Base-by-base conservation (phyloP, 331 rosid species). In the Ulmus americana region DNA sequence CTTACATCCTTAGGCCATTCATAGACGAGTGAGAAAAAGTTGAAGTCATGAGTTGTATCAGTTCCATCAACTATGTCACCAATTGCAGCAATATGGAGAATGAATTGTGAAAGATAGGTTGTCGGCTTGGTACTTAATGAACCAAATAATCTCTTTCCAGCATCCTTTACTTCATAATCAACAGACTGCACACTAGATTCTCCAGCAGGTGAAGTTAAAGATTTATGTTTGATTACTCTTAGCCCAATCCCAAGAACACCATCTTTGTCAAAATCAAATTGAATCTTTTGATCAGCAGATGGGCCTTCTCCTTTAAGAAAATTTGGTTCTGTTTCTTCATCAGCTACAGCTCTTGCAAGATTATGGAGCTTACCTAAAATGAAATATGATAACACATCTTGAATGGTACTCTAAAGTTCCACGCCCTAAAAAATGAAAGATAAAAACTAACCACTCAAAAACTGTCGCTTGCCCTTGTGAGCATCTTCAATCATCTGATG, bases 1-100 rank as follows among this genome's bases (percentile, higher is more conserved):
- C 98, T 88, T 80, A 92, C 98, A 85, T 92, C 98, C 76, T 89
- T 92, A 45, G 96, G 96, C 96, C 98, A 92, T 76, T 92, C 98
- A 67, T 88, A 92, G 66, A 92, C 68, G 3, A 89, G 83, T 3
- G 98, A 86, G 84, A 92, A 92, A 62, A 88, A 92, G 81, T 92
- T 92, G 81, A 92, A 92, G 80, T 89, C 98, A 55, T 92, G 96
- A 75, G 98, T 92, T 65, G 96, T 88, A 82, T 92, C 98, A 58
- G 94, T 88, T 46, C 98, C 98, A 14, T 89, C 98, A 77, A 92
- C 98, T 71, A 92, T 88, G 72, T 92, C 96, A 57, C 98, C 98
- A 70, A 92, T 85, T 73, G 96, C 94, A 65, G 98, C 98, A 75
- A 92, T 84, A 70, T 92, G 95, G 67, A 92, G 96, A 74, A 88